phyloP scores from a whole-genome alignment of 139 green algal species.

The Diplosphaera chodatii region DNA sequence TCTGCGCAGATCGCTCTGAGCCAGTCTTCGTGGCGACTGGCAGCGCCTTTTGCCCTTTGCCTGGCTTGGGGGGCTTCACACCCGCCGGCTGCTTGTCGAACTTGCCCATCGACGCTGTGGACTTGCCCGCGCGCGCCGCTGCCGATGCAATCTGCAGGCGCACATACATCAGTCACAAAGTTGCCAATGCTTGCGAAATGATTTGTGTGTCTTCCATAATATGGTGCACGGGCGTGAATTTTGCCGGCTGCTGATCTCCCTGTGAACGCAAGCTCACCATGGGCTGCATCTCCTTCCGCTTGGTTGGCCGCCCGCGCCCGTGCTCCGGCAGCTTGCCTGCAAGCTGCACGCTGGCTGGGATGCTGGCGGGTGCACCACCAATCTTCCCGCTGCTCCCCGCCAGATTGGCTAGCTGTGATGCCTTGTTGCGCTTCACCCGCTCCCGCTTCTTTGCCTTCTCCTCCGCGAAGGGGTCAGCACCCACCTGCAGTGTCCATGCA shows the following conservation, averaged over 20 bases:
- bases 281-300: slow-evolving; percentile 60
- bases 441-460: slow-evolving; percentile 67
- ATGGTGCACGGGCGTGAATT: too few relatives aligned
- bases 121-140: slow-evolving; percentile 61
- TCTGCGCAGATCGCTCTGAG: slow-evolving; percentile 8
- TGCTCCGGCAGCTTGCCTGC: slow-evolving; percentile 58
- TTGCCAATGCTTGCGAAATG: too few relatives aligned
- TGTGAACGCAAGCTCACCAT: too few relatives aligned
- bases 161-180: too few relatives aligned
- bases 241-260: too few relatives aligned
- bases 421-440: slow-evolving; percentile 62
- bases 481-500: slow-evolving; percentile 57
- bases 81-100: slow-evolving; percentile 75
- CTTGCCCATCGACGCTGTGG: slow-evolving; percentile 93
- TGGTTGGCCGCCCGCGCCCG: slow-evolving; percentile 41
- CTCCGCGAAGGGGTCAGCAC: slow-evolving; percentile 84
- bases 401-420: slow-evolving; percentile 70
- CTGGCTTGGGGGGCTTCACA: slow-evolving; percentile 40
- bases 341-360: slow-evolving; percentile 73
- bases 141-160: slow-evolving; percentile 66
- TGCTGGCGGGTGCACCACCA: slow-evolving; percentile 18
- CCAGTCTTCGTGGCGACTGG: slow-evolving; percentile 38
- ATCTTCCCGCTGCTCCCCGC: slow-evolving; percentile 36
- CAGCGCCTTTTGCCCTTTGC: slow-evolving; percentile 43
- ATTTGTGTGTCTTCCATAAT: too few relatives aligned